These are phyloP conservation scores for Cornus controversa DNA, from an alignment of 148 eudicot genomes.

Conservation along the genomic window DNA sequence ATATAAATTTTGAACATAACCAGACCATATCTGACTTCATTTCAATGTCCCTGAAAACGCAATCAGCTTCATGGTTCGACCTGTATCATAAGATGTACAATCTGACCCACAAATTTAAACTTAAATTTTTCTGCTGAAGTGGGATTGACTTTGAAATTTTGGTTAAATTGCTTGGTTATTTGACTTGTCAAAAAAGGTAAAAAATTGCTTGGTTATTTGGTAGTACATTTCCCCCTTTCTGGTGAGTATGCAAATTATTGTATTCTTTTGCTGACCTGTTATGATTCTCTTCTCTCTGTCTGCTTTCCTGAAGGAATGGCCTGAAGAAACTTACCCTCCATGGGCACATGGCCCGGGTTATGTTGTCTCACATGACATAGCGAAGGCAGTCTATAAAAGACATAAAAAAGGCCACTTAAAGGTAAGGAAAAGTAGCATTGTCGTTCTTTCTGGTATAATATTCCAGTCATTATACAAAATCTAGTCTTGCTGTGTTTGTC, in stretches of 20 bases:
- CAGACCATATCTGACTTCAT: not conserved
- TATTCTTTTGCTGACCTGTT: not conserved
- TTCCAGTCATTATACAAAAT: not conserved
- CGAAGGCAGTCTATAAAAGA: constrained; percentile 54
- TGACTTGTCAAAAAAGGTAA: too few relatives aligned
- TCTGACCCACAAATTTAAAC: not conserved
- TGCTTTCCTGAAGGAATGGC: constrained; percentile 70
- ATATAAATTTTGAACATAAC: not conserved
- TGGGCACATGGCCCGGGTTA: constrained; percentile 99
- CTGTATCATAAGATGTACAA: not conserved
- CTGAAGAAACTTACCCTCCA: constrained; percentile 76
- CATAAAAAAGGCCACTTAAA: constrained; percentile 63
- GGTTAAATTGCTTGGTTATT: not conserved
- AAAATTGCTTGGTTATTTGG: not conserved
- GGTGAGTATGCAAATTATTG: not conserved
- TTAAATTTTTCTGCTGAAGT: constrained; percentile 3
- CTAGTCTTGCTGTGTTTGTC: not conserved
- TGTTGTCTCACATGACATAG: constrained; percentile 78
- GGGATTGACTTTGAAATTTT: not conserved
- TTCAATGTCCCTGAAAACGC: not conserved
- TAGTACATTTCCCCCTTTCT: not conserved
- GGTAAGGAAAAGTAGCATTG: constrained; percentile 32
- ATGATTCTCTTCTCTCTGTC: constrained; percentile 4
- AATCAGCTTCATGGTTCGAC: not conserved
- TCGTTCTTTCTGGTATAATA: not conserved